phyloP scores from a whole-genome alignment of 139 green algal species.

The Pleodorina starrii region DNA sequence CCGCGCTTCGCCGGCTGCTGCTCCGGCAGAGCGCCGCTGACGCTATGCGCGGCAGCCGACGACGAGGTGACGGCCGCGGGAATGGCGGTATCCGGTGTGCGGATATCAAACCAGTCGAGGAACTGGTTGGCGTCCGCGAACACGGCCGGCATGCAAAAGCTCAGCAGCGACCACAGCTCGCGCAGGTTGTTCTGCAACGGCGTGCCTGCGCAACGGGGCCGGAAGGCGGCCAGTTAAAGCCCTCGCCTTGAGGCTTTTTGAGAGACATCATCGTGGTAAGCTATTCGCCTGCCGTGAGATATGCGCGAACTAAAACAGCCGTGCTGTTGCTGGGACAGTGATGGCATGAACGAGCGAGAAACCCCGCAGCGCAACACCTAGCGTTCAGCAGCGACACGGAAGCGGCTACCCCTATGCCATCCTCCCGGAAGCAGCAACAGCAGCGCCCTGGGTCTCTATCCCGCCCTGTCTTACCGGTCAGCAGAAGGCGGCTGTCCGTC shows the following conservation, averaged over 20 bases:
- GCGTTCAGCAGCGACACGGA: too few relatives aligned
- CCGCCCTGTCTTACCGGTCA: constrained; percentile 86
- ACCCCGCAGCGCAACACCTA: too few relatives aligned
- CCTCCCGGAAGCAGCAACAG: too few relatives aligned
- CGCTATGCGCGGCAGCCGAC: not conserved
- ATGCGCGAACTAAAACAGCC: too few relatives aligned
- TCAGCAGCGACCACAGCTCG: constrained; percentile 98
- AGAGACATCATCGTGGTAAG: not conserved
- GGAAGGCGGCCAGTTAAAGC: too few relatives aligned
- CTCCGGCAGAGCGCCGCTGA: not conserved
- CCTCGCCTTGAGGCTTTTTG: too few relatives aligned
- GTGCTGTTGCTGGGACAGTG: too few relatives aligned
- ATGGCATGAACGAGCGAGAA: too few relatives aligned
- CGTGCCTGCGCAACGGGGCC: constrained; percentile 86
- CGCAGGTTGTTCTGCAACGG: constrained; percentile 98
- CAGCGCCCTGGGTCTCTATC: too few relatives aligned
- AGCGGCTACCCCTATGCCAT: too few relatives aligned
- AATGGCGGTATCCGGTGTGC: not conserved
- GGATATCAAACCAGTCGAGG: constrained; percentile 46
- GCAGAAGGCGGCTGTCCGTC: constrained; percentile 91
- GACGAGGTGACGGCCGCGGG: not conserved
- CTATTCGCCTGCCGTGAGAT: too few relatives aligned
- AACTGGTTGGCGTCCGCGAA: constrained; percentile 23
- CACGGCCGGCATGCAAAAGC: constrained; percentile 94
- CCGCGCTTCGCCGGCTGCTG: constrained; percentile 2